phyloP scores from a whole-genome alignment of 2,329 filamentous ascomycete genomes.

The Fusarium veterinarium region DNA sequence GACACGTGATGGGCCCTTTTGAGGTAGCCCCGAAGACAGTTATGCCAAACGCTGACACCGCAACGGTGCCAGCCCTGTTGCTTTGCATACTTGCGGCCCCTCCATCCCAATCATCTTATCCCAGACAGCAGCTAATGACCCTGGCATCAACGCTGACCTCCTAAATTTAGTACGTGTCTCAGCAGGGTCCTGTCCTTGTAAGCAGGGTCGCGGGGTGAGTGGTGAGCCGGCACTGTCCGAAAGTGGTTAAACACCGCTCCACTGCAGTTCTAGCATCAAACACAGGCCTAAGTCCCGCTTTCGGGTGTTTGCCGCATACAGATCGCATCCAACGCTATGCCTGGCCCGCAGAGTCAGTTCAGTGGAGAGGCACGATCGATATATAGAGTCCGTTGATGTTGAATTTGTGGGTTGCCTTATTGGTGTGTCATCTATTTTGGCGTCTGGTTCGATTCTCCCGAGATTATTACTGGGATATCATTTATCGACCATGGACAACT shows the following conservation, averaged over 20 bases:
- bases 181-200: background rate
- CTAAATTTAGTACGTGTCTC: background rate
- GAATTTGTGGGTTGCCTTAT: background rate
- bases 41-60: background rate
- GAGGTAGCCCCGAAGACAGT: too few species aligned
- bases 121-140: background rate
- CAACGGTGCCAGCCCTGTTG: background rate
- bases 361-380: fast-evolving
- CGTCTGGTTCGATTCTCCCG: fast-evolving
- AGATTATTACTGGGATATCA: fast-evolving
- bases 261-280: background rate
- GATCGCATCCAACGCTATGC: background rate
- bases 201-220: background rate
- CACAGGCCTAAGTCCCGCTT: background rate
- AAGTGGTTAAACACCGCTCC: background rate
- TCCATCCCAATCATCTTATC: background rate
- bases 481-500: background rate
- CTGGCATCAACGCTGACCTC: too few species aligned
- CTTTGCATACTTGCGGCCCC: background rate
- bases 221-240: background rate
- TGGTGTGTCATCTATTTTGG: background rate
- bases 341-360: fast-evolving
- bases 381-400: background rate
- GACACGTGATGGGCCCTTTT: background rate
- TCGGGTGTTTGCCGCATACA: background rate